phyloP scores from a whole-genome alignment of 2,329 filamentous ascomycete genomes.

The Colletotrichum sansevieriae region DNA sequence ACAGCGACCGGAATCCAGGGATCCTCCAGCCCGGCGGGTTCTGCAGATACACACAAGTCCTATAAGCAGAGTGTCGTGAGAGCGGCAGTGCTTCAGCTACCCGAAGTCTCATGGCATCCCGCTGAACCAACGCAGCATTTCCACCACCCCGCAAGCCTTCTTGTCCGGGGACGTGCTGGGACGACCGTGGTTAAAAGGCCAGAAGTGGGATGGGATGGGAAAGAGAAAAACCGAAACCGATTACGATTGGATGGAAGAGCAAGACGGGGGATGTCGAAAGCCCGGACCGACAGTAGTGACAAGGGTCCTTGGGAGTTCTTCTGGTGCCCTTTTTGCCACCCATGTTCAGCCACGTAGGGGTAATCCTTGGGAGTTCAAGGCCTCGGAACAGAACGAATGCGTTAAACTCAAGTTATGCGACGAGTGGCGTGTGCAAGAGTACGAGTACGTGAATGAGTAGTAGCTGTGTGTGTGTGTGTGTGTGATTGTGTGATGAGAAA shows the following conservation, averaged over 20 bases:
- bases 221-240: slow-evolving; percentile 30
- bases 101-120: slow-evolving; percentile 3
- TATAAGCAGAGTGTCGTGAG: not conserved
- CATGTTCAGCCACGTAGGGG: too few species aligned
- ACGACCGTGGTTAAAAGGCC: slow-evolving; percentile 5
- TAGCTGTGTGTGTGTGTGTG: not conserved
- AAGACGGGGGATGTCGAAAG: slow-evolving; percentile 14
- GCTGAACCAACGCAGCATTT: not conserved
- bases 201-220: not conserved
- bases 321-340: too few species aligned
- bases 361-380: slow-evolving; percentile 6
- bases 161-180: not conserved
- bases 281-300: not conserved
- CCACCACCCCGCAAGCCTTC: not conserved
- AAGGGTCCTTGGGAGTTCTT: not conserved
- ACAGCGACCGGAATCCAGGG: slow-evolving; percentile 4
- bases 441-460: not conserved
- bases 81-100: not conserved
- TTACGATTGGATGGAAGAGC: slow-evolving; percentile 16
- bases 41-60: not conserved
- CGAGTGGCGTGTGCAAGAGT: slow-evolving; percentile 26
- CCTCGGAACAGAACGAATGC: slow-evolving; percentile 11
- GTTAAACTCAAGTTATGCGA: slow-evolving; percentile 17
- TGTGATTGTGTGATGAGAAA: slow-evolving; percentile 1
- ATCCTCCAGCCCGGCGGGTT: not conserved